phyloP scores from a whole-genome alignment of 139 green algal species.

The Chlamydomonas incerta region DNA sequence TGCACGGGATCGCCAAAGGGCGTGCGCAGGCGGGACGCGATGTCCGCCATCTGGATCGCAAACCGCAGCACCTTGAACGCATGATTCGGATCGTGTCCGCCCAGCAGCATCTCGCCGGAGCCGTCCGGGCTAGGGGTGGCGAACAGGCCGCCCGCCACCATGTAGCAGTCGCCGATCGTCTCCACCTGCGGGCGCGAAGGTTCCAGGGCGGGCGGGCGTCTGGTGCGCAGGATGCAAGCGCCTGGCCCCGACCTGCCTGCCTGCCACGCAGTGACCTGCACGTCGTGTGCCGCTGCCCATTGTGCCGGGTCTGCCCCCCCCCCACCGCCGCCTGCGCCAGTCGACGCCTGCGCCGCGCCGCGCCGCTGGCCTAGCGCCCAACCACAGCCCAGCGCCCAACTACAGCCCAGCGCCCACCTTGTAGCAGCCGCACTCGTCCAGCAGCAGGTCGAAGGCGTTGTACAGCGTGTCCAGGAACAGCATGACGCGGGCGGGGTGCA shows the following conservation, averaged over 20 bases:
- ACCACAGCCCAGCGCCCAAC: too few relatives aligned
- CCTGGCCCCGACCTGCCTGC: too few relatives aligned
- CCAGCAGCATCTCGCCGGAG: slow-evolving; percentile 14
- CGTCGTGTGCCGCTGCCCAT: too few relatives aligned
- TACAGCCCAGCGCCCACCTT: slow-evolving; percentile 36
- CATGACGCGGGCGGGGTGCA: slow-evolving; percentile 48
- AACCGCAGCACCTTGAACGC: slow-evolving; percentile 35
- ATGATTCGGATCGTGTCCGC: slow-evolving; percentile 24
- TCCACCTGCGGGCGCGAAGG: not conserved
- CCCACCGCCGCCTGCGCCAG: too few relatives aligned
- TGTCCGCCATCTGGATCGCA: slow-evolving; percentile 3
- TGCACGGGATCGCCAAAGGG: slow-evolving; percentile 20
- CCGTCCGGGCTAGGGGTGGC: not conserved
- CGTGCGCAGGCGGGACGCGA: slow-evolving; percentile 26
- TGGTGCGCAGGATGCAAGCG: too few relatives aligned
- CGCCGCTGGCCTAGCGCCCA: too few relatives aligned
- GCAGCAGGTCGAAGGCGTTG: slow-evolving; percentile 51
- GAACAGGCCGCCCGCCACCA: slow-evolving; percentile 25
- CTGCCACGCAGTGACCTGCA: too few relatives aligned
- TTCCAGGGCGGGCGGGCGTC: too few relatives aligned
- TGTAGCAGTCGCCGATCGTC: slow-evolving; percentile 27
- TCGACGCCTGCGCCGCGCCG: too few relatives aligned
- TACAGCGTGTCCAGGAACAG: slow-evolving; percentile 52
- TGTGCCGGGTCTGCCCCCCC: too few relatives aligned
- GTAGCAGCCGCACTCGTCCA: slow-evolving; percentile 52